Evolutionary conservation across 2,329 filamentous ascomycete genomes (phyloP), one percentile per base, ranked within the genome.

Genomic region (Pyricularia sp.): DNA sequence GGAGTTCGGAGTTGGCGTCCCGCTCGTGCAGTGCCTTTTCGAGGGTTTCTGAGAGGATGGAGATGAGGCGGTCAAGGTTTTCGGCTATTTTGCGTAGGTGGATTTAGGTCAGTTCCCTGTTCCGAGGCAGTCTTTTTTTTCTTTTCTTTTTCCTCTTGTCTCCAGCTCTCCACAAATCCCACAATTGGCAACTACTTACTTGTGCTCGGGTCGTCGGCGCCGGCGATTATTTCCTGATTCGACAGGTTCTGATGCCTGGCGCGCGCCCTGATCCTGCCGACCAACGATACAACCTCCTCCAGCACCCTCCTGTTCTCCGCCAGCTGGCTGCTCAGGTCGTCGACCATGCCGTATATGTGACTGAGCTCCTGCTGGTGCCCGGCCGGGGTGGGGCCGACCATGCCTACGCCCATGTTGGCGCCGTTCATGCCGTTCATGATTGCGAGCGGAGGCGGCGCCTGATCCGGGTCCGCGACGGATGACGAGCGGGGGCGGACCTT

Each of bases 321-420:
- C 33, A 90, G 81, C 74, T 89, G 86, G 42, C 85, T 83, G 73
- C 87, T 88, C 65, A 90, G 81, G 75, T 89, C 86, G 74, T 90
- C 88, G 12, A 90, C 88, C 85, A 90, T 87, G 72, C 82, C 81
- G 75, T 90, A 89, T 74, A 90, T 88, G 77, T 88, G 87, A 75
- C 88, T 89, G 70, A 90, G 83, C 77, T 90, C 88, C 68, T 87
- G 85, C 77, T 90, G 87, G 76, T 90, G 88, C 65, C 87, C 88
- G 23, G 88, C 88, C n/a, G 88, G 88, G 20, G 86, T 88, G 17
- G 88, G 87, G 65, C 82, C 81, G 69, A 84, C 75, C 76, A 81
- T 79, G 66, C 72, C 82, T 70, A 81, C 81, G 58, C 71, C 69
- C 78, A 83, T 79, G 73, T 80, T 81, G 72, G 76, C 78, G 73